Conservation (phyloP, 768 basidiomycete genomes). For the Mycena crocata region DNA sequence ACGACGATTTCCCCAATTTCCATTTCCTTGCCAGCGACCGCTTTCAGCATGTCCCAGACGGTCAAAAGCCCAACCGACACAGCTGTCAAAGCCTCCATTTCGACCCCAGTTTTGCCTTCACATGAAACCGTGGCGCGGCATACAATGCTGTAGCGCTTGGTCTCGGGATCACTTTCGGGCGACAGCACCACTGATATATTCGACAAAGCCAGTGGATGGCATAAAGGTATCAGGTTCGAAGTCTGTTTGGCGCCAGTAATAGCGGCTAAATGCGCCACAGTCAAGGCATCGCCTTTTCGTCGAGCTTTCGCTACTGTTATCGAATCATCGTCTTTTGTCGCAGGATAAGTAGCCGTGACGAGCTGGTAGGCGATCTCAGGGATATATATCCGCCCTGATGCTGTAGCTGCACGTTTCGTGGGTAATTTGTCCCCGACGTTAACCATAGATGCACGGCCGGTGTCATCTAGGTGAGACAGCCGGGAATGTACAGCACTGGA, state of each 20-base stretch:
- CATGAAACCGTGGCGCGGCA: slow-evolving; percentile 79
- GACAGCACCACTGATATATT: slow-evolving; percentile 74
- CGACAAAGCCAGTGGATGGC: slow-evolving; percentile 84
- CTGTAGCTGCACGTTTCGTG: slow-evolving; percentile 78
- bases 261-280: slow-evolving; percentile 84
- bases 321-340: slow-evolving; percentile 19
- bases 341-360: slow-evolving; percentile 57
- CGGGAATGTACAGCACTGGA: slow-evolving; percentile 31
- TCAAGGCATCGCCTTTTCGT: slow-evolving; percentile 77
- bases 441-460: slow-evolving; percentile 87
- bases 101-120: slow-evolving; percentile 86
- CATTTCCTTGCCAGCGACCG: slow-evolving; percentile 91
- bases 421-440: slow-evolving; percentile 73
- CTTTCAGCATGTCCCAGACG: slow-evolving; percentile 95
- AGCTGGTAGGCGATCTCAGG: slow-evolving; percentile 74
- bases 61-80: slow-evolving; percentile 83
- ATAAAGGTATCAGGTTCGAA: slow-evolving; percentile 85
- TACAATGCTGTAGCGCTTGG: slow-evolving; percentile 59
- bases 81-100: slow-evolving; percentile 94
- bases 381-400: slow-evolving; percentile 78
- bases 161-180: slow-evolving; percentile 49
- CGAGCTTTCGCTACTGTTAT: slow-evolving; percentile 62
- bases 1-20: slow-evolving; percentile 77
- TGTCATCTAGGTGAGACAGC: slow-evolving; percentile 79
- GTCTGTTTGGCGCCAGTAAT: slow-evolving; percentile 92